Conservation (phyloP, 306 rosid species). For the Herpetospermum pedunculosum region DNA sequence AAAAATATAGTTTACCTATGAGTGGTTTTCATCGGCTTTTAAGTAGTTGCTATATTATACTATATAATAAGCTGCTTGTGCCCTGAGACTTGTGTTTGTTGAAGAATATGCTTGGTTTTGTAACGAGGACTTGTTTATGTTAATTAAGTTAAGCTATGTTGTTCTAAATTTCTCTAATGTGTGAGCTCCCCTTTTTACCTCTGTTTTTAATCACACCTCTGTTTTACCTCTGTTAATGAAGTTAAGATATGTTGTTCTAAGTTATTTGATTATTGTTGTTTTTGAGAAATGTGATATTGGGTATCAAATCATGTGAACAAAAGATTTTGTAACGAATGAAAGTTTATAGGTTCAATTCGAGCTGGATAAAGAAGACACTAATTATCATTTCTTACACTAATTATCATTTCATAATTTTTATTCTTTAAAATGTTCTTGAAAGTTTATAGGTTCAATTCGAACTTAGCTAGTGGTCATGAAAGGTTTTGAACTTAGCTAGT, state of each 20-base stretch:
- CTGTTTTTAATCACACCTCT: neutral
- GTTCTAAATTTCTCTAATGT: neutral
- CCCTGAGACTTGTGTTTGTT: neutral
- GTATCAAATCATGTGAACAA: neutral
- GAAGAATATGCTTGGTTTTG: constrained; percentile 1
- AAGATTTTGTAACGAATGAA: neutral
- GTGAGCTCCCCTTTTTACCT: neutral
- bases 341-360: no score
- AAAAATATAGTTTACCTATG: neutral
- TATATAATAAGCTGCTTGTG: neutral
- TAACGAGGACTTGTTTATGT: neutral
- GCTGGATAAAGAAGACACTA: no score
- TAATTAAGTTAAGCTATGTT: neutral
- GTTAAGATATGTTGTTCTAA: no score
- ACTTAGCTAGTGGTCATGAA: no score
- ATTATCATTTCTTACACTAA: no score
- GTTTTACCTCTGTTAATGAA: neutral
- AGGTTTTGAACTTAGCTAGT: no score
- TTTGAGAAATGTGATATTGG: neutral
- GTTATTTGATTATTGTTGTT: neutral
- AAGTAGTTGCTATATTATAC: neutral
- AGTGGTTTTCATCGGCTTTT: neutral
- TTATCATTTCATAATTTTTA: no score
- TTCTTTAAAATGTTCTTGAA: no score
- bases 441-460: no score